phyloP scores from a whole-genome alignment of 225 moss, liverwort and hornwort genomes.

The Bryum argenteum region DNA sequence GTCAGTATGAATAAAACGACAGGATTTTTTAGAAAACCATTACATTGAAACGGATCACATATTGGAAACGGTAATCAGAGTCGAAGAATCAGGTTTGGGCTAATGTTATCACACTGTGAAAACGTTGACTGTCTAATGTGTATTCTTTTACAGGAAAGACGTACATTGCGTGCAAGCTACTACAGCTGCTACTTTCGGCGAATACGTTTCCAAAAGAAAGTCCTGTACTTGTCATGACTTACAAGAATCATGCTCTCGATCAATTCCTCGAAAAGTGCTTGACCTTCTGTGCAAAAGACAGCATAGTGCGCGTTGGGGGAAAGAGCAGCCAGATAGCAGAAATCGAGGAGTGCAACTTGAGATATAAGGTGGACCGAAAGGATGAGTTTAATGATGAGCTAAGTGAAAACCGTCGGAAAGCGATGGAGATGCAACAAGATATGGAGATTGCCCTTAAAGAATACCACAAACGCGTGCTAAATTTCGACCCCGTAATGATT shows the following conservation, averaged over 20 bases:
- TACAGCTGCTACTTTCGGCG: constrained; percentile 38
- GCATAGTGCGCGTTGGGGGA: constrained; percentile 44
- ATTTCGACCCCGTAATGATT: constrained; percentile 26
- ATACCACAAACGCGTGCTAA: constrained; percentile 2
- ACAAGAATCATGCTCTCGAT: constrained; percentile 40
- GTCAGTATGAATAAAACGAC: not conserved
- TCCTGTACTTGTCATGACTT: constrained; percentile 38
- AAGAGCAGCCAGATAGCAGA: constrained; percentile 21
- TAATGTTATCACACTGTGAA: too few relatives aligned
- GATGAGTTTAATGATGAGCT: constrained; percentile 26
- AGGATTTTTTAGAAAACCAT: not conserved
- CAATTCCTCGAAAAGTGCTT: constrained; percentile 36
- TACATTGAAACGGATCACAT: not conserved
- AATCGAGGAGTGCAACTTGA: constrained; percentile 21
- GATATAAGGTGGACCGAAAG: not conserved
- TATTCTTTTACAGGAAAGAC: constrained; percentile 33
- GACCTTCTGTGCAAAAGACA: constrained; percentile 25
- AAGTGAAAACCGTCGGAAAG: not conserved
- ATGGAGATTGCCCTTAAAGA: constrained; percentile 17
- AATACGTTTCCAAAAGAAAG: constrained; percentile 29
- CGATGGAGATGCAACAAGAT: constrained; percentile 16
- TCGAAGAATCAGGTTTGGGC: not conserved
- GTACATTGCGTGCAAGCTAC: constrained; percentile 28
- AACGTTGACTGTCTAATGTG: not conserved
- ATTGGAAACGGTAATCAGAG: not conserved